Evolutionary conservation across 106 monocot species (phyloP).

Genomic region (Dendrobium catenatum): DNA sequence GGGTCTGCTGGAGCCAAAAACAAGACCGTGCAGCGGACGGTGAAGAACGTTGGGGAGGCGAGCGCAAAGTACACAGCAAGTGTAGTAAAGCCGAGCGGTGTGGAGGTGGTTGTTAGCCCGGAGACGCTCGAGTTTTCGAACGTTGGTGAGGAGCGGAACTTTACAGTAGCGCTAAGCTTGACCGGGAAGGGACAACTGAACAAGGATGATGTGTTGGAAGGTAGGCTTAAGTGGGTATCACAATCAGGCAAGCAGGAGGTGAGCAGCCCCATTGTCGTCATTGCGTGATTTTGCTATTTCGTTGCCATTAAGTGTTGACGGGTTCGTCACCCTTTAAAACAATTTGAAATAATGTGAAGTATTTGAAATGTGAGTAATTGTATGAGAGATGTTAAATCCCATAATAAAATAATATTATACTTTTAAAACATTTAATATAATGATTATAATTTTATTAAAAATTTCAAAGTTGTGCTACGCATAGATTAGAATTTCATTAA

Average conservation of each 20-base stretch:
- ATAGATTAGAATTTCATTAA: no score
- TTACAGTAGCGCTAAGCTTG: neutral
- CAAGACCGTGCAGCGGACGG: slow-evolving; percentile 14
- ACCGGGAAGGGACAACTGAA: neutral
- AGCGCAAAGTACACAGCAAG: neutral
- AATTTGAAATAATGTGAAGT: neutral
- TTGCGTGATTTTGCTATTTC: neutral
- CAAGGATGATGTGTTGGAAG: neutral
- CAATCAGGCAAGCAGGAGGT: neutral
- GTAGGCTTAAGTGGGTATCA: neutral
- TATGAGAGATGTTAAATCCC: no score
- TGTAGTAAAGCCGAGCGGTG: slow-evolving; percentile 11
- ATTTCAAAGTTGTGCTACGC: no score
- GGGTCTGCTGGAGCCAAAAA: neutral
- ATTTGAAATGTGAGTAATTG: neutral
- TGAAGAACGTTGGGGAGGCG: slow-evolving; percentile 31
- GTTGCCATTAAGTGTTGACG: neutral
- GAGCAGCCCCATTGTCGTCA: neutral
- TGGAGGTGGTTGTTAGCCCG: slow-evolving; percentile 20
- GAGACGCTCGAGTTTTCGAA: slow-evolving; percentile 9
- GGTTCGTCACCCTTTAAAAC: no score
- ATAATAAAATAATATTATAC: no score
- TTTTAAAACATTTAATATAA: no score
- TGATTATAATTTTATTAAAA: no score
- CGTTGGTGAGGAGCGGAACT: neutral